Conservation (phyloP, 768 basidiomycete genomes). For the Boletus subcaerulescens region DNA sequence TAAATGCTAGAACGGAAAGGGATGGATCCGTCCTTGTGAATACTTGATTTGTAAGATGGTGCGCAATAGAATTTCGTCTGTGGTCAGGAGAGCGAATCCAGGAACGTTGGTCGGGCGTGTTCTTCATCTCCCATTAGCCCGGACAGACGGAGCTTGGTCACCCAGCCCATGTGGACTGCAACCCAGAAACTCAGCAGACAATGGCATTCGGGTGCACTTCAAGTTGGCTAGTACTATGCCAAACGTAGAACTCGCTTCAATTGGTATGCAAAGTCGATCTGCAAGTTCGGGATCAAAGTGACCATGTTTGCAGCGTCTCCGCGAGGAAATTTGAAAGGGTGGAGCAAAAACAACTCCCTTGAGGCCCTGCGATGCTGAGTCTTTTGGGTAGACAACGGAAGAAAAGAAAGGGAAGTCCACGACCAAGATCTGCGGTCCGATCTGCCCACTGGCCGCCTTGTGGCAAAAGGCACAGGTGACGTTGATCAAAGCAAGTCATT, state of each 20-base stretch:
- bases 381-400: no score
- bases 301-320: neutral
- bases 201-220: neutral
- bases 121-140: slow-evolving; percentile 6
- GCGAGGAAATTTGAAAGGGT: neutral
- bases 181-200: neutral
- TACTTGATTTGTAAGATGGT: slow-evolving; percentile 18
- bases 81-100: neutral
- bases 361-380: no score
- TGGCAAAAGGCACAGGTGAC: no score
- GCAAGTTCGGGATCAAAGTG: neutral
- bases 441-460: no score
- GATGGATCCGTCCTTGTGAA: neutral
- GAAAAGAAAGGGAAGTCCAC: no score
- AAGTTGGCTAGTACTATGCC: neutral
- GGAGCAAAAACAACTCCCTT: no score
- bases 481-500: no score
- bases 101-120: neutral
- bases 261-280: no score
- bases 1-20: slow-evolving; percentile 8
- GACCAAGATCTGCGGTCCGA: no score
- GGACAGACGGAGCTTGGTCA: no score
- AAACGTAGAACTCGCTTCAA: neutral
- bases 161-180: neutral
- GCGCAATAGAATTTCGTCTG: slow-evolving; percentile 13